Conservation (phyloP, 2,329 filamentous ascomycete species). For the Grosmannia serpens region DNA sequence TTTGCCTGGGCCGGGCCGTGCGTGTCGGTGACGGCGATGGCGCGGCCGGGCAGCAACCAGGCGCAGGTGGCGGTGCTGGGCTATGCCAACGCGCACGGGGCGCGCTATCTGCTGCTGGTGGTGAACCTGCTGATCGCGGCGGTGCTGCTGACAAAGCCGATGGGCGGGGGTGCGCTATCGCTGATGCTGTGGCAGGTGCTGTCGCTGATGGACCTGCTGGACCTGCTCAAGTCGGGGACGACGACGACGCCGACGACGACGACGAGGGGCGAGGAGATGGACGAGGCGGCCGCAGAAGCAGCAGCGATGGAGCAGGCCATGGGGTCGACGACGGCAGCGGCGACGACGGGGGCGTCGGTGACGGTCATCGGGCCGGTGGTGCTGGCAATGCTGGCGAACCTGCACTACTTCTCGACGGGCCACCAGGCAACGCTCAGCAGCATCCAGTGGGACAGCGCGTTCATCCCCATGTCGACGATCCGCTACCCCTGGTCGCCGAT, state of each 20-base stretch:
- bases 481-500: slow-evolving; percentile 84
- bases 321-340: background rate
- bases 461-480: slow-evolving; percentile 74
- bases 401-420: slow-evolving; percentile 95
- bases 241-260: background rate
- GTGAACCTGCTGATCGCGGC: slow-evolving; percentile 67
- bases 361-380: slow-evolving; percentile 73
- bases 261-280: slow-evolving; percentile 12
- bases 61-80: slow-evolving; percentile 69
- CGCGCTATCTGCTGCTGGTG: slow-evolving; percentile 75
- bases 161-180: slow-evolving; percentile 77
- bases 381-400: slow-evolving; percentile 79
- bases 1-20: slow-evolving; percentile 81
- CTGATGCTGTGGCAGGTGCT: slow-evolving; percentile 83
- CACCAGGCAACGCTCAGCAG: slow-evolving; percentile 80
- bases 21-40: slow-evolving; percentile 55
- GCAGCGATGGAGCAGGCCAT: background rate
- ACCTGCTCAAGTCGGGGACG: slow-evolving; percentile 31
- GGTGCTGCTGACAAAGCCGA: slow-evolving; percentile 80
- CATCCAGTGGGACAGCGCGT: slow-evolving; percentile 94
- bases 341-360: background rate
- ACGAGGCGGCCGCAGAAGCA: background rate
- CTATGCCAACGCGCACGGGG: slow-evolving; percentile 87
- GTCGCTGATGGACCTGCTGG: slow-evolving; percentile 55
- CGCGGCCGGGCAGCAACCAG: slow-evolving; percentile 26